These are phyloP conservation scores for Lodderomyces pseudojiufengensis DNA, from an alignment of 1,139 yeast genomes.

Conservation along the genomic window DNA sequence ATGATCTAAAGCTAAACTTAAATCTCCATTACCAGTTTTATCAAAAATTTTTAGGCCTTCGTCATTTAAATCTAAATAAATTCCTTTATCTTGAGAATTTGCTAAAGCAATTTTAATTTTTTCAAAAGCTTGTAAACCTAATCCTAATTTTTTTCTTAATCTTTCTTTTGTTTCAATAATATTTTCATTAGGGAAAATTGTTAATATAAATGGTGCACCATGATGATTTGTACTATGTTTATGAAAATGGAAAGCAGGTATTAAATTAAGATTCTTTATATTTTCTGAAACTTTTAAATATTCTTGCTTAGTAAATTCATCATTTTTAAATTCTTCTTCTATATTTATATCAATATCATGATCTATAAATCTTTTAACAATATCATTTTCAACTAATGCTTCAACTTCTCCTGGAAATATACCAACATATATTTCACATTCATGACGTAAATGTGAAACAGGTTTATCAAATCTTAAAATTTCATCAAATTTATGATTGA, in stretches of 20 bases:
- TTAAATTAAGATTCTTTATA: conserved; percentile 39
- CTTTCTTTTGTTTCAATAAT: conserved; percentile 65
- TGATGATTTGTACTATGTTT: conserved; percentile 69
- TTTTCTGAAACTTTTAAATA: conserved; percentile 25
- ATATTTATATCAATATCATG: conserved; percentile 6
- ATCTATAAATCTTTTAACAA: conserved; percentile 28
- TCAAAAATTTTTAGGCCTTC: conserved; percentile 54
- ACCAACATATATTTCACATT: conserved; percentile 40
- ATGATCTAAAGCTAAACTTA: conserved; percentile 74
- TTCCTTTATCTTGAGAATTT: conserved; percentile 38
- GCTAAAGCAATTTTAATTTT: conserved; percentile 66
- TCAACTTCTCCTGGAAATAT: conserved; percentile 45
- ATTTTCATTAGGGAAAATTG: conserved; percentile 60
- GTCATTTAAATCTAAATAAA: conserved; percentile 53
- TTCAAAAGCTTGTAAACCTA: conserved; percentile 75
- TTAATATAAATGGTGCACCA: conserved; percentile 84
- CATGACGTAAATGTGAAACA: conserved; percentile 32
- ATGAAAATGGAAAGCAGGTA: conserved; percentile 66
- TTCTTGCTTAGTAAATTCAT: conserved; percentile 26
- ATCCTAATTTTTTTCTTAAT: conserved; percentile 63
- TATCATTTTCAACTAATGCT: conserved; percentile 36
- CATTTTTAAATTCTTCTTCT: conserved; percentile 18
- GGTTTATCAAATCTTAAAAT: conserved; percentile 36
- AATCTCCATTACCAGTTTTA: conserved; percentile 46
- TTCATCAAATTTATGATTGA: conserved; percentile 37